phyloP scores from a whole-genome alignment of 176 grass and related monocot species.

The Oryza longistaminata region DNA sequence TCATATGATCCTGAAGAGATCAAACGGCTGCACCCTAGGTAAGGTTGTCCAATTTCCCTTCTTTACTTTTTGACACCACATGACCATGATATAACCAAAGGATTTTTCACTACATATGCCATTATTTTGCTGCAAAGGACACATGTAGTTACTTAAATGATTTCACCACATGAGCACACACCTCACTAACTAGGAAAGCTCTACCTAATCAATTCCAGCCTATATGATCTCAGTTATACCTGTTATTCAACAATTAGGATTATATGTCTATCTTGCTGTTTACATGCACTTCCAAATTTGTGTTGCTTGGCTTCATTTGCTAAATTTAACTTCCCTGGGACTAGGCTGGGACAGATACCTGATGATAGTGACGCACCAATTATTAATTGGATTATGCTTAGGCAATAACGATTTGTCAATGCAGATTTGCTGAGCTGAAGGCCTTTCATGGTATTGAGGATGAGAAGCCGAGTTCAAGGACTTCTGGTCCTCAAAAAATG shows the following conservation, averaged over 20 bases:
- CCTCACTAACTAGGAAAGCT: background rate
- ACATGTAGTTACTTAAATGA: background rate
- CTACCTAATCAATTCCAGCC: background rate
- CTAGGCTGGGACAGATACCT: background rate
- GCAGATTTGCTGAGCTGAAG: slow-evolving; percentile 81
- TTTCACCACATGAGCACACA: background rate
- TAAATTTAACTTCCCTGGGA: background rate
- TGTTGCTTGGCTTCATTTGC: background rate
- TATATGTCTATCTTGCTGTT: background rate
- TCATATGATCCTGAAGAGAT: slow-evolving; percentile 62
- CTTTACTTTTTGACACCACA: background rate
- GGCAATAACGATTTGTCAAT: slow-evolving; percentile 4
- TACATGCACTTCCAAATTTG: background rate
- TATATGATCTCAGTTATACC: background rate
- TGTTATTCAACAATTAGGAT: background rate
- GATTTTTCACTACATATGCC: background rate
- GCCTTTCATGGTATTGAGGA: slow-evolving; percentile 81
- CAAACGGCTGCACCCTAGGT: slow-evolving; percentile 78
- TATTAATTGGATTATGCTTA: slow-evolving; percentile 15
- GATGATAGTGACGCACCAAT: background rate
- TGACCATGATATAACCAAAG: background rate
- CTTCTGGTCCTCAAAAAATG: slow-evolving; percentile 75
- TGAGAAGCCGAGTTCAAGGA: slow-evolving; percentile 64
- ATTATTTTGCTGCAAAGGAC: background rate
- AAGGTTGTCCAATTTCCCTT: slow-evolving; percentile 24